Evolutionary conservation across 495 filamentous ascomycete species (phyloP), one percentile per base, ranked within the genome.

Genomic region (Aspergillus conjunctus): DNA sequence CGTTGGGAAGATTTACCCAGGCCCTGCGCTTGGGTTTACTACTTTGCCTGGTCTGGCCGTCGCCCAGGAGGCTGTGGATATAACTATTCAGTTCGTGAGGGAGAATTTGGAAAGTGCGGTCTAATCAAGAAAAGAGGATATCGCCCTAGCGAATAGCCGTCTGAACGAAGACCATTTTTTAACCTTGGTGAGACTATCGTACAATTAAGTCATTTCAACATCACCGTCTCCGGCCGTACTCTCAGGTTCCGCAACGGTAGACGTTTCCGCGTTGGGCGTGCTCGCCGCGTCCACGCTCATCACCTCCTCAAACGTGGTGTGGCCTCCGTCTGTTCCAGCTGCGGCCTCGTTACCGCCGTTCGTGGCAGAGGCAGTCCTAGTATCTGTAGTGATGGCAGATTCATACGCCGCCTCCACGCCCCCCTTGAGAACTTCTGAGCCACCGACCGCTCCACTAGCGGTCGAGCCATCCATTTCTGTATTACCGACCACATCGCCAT

Each of bases 1-100:
- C 1, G 61, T 81, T 6, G 58, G 82, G 10, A 84, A 77, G 66
- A 66, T 84, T 7, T 83, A 79, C 67, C 74, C 78, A 31, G 84
- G 83, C 8, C 79, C 75, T n/a, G 69, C 76, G 15, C 83, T 85
- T 69, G 79, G 73, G 12, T 83, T 77, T 58, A 72, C 75, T 49
- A 49, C 52, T 33, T 77, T 80, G 60, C 59, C 71, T 9, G 32
- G 33, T 7, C 59, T 70, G 46, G 45, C 70, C 46, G 73, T 69
- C 53, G 70, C 70, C 12, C 59, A 59, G 14, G 59, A 71, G 59
- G 69, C 54, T 21, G 22, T 20, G 30, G 63, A 43, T 31, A 32
- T 58, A 12, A 68, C 51, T 17, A 32, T 63, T 20, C 31, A 54
- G 43, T 71, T 67, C 10, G 31, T 37, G 51, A 26, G 30, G 26